Percentiles rank a stretch among this genome's conserved stretches.
These are phyloP conservation scores for Aspergillus sp. DNA, from an alignment of 2,329 filamentous ascomycete genomes.

Conservation along the genomic window DNA sequence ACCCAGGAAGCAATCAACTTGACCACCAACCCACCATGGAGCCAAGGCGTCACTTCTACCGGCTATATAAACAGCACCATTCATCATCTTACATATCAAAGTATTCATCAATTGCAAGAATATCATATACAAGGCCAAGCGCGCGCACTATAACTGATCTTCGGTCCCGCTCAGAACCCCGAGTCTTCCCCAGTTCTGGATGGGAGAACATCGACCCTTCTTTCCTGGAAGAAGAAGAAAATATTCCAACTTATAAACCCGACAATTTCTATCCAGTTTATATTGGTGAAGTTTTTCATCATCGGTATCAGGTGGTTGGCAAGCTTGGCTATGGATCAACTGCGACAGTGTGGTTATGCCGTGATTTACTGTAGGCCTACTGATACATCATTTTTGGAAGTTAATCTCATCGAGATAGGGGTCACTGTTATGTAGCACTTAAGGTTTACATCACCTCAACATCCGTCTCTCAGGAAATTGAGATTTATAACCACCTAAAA, in stretches of 20 bases:
- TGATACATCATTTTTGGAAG: background rate
- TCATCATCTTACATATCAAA: background rate
- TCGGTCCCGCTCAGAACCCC: slow-evolving; percentile 3
- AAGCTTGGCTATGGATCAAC: slow-evolving; percentile 19
- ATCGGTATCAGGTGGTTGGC: slow-evolving; percentile 17
- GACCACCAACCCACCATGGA: background rate
- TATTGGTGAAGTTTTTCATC: slow-evolving; percentile 16
- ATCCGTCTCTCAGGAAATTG: slow-evolving; percentile 22
- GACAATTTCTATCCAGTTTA: slow-evolving; percentile 15
- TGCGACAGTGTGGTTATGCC: slow-evolving; percentile 16
- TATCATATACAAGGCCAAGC: background rate
- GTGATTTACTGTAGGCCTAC: slow-evolving; percentile 8
- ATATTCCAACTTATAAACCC: slow-evolving; percentile 5
- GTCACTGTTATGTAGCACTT: slow-evolving; percentile 13
- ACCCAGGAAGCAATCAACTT: background rate
- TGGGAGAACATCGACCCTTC: slow-evolving; percentile 8
- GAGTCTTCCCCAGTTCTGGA: slow-evolving; percentile 11
- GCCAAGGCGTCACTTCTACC: background rate
- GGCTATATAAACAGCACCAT: background rate
- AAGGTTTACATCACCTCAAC: slow-evolving; percentile 21
- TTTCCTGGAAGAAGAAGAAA: slow-evolving; percentile 8
- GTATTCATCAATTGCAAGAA: background rate
- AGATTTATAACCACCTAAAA: slow-evolving; percentile 30
- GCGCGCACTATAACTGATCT: slow-evolving; percentile 2
- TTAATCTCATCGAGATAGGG: slow-evolving; percentile 10